These are phyloP conservation scores for Papilionanthe hybrid DNA, from an alignment of 116 monocot species.

Conservation along the genomic window DNA sequence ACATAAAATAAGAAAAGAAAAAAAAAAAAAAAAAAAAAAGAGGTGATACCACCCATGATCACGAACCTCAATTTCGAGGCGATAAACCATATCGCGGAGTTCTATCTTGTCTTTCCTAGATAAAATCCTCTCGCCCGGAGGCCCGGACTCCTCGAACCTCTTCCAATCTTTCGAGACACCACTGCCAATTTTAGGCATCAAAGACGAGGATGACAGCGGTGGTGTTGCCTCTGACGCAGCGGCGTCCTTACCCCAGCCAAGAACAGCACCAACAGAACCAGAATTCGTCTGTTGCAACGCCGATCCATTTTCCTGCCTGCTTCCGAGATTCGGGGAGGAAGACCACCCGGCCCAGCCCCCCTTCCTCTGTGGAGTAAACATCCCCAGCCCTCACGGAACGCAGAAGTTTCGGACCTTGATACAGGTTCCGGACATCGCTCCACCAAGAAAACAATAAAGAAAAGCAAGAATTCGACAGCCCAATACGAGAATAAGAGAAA, in stretches of 20 bases:
- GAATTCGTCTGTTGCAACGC: conserved; percentile 3
- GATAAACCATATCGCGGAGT: conserved; percentile 36
- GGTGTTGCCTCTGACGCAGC: conserved; percentile 6
- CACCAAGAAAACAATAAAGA: background rate
- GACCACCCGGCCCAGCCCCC: conserved; percentile 32
- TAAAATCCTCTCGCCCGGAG: conserved; percentile 56
- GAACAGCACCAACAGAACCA: conserved; percentile 3
- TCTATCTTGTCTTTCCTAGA: conserved; percentile 67
- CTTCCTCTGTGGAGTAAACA: conserved; percentile 90
- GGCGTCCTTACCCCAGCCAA: conserved; percentile 42
- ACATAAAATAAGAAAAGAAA: background rate
- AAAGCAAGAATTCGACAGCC: background rate
- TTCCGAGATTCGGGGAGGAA: background rate
- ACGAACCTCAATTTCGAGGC: conserved; percentile 80
- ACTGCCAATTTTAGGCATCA: conserved; percentile 26
- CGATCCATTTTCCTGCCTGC: conserved; percentile 14
- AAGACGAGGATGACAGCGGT: conserved; percentile 34
- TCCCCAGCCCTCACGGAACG: conserved; percentile 15
- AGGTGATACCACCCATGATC: background rate
- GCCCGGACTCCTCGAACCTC: conserved; percentile 67
- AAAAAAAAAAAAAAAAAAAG: background rate
- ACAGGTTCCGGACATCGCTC: background rate
- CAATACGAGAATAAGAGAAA: background rate
- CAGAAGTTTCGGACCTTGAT: background rate
- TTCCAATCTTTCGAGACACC: conserved; percentile 53